Conservation (phyloP, 176 grass and related monocot species). For the Carex pumila region DNA sequence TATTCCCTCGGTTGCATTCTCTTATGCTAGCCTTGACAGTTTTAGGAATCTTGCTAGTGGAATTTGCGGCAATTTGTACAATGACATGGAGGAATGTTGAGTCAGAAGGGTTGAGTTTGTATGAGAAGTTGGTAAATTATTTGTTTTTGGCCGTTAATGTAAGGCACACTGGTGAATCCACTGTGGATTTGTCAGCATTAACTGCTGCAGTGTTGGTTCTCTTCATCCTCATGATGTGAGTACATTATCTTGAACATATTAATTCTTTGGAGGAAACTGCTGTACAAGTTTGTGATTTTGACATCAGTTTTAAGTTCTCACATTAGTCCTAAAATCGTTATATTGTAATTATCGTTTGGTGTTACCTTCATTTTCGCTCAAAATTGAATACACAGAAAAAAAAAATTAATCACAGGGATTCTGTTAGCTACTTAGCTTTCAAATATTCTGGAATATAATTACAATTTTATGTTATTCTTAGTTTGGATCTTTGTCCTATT, state of each 20-base stretch:
- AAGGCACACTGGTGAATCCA: conserved; percentile 52
- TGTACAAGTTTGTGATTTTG: too few relatives aligned
- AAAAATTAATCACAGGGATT: too few relatives aligned
- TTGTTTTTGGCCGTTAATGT: conserved; percentile 53
- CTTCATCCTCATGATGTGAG: conserved; percentile 70
- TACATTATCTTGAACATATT: neutral
- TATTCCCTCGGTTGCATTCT: conserved; percentile 35
- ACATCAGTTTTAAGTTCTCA: too few relatives aligned
- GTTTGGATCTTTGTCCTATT: too few relatives aligned
- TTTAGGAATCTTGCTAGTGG: neutral
- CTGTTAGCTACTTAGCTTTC: too few relatives aligned
- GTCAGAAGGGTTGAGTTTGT: conserved; percentile 24
- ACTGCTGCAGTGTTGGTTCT: conserved; percentile 53
- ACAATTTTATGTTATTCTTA: too few relatives aligned
- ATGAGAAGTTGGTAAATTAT: conserved; percentile 41
- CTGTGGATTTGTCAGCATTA: conserved; percentile 36
- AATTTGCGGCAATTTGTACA: conserved; percentile 24
- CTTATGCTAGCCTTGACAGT: conserved; percentile 36
- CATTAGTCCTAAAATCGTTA: too few relatives aligned
- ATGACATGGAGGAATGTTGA: conserved; percentile 44
- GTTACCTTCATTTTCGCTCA: too few relatives aligned
- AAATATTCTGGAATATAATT: too few relatives aligned
- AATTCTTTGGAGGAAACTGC: neutral
- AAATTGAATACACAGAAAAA: too few relatives aligned
- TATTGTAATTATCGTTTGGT: too few relatives aligned